Evolutionary conservation across 2,329 filamentous ascomycete species (phyloP), one percentile per base, ranked within the genome.

Genomic region (Cordyceps pruinosa): DNA sequence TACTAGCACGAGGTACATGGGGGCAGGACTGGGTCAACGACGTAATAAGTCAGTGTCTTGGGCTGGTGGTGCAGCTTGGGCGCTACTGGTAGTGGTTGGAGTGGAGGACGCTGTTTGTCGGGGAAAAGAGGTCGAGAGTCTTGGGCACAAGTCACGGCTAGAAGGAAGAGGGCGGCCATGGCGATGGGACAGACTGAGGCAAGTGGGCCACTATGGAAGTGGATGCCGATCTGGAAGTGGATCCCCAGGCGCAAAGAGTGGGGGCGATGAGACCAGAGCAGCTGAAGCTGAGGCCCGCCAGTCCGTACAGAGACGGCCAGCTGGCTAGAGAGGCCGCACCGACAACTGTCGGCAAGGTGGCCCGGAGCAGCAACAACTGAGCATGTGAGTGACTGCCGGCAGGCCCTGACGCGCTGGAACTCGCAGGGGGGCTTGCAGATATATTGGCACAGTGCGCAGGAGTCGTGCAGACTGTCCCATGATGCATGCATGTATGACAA

Each of bases 11-110:
- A 39, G 46, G 46, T 50, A 52, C 53, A 49, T 26, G 10, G 7
- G 12, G 3, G 15, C 34, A 51, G 41, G 56, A 51, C 42, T 25
- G 17, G 44, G 42, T 58, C 48, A 48, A 58, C 28, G 56, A 58
- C 56, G 56, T 58, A 58, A 58, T 58, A 58, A 58, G 44, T 54
- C 56, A 58, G 19, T 54, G 56, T 58, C 56, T 58, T 49, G 25
- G 48, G 21, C 53, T 17, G 21, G 37, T n/a, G 37, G 54, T 34
- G 28, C 23, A 21, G 41, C 26, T 32, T 48, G 23, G 41, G 46
- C 42, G 42, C 52, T 55, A 55, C 41, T 34, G 12, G 17, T 34
- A 39, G 51, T 25, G 32, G 32, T 30, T 19, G 2, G 5, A 47
- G 41, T n/a, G 7, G 32, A 53, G 41, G 47, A 26, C 23, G 12